Evolutionary conservation across 257 asterid species (phyloP).

Genomic region (Nicotiana noctiflora): DNA sequence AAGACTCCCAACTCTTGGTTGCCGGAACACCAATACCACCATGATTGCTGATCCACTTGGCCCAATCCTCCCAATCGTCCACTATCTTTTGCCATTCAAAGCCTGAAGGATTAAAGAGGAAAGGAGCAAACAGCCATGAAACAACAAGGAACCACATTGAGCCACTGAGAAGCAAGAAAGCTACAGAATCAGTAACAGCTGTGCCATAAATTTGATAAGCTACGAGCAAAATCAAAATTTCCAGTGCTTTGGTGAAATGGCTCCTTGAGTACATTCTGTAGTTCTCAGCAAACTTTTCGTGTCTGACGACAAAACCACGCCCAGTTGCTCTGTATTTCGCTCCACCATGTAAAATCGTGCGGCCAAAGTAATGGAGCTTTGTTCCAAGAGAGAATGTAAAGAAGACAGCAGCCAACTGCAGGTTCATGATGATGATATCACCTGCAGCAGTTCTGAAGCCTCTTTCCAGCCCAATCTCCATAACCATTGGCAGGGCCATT

Average conservation of each 20-base stretch:
- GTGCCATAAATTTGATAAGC: slow-evolving; percentile 47
- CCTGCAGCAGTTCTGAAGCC: slow-evolving; percentile 86
- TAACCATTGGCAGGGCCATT: slow-evolving; percentile 89
- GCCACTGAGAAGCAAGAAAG: slow-evolving; percentile 35
- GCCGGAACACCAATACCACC: slow-evolving; percentile 95
- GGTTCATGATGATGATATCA: slow-evolving; percentile 83
- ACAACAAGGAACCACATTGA: slow-evolving; percentile 87
- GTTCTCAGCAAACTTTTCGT: slow-evolving; percentile 84
- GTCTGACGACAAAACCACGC: slow-evolving; percentile 92
- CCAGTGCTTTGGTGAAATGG: slow-evolving; percentile 87
- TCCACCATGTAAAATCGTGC: slow-evolving; percentile 88
- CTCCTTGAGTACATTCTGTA: slow-evolving; percentile 95
- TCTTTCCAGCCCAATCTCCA: slow-evolving; percentile 95
- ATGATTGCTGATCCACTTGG: slow-evolving; percentile 65
- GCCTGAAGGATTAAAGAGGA: slow-evolving; percentile 88
- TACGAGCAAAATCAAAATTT: slow-evolving; percentile 63
- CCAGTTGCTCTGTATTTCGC: slow-evolving; percentile 97
- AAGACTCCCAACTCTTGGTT: slow-evolving; percentile 93
- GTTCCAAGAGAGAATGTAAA: slow-evolving; percentile 95
- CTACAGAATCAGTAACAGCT: slow-evolving; percentile 25
- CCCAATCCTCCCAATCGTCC: slow-evolving; percentile 92
- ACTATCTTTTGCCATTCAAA: slow-evolving; percentile 98
- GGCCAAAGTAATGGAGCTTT: slow-evolving; percentile 88
- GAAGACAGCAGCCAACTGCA: slow-evolving; percentile 85
- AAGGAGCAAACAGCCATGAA: slow-evolving; percentile 92